These are phyloP conservation scores for Jaenimonas drosophilae DNA, from an alignment of 208 protist genomes.

Conservation along the genomic window DNA sequence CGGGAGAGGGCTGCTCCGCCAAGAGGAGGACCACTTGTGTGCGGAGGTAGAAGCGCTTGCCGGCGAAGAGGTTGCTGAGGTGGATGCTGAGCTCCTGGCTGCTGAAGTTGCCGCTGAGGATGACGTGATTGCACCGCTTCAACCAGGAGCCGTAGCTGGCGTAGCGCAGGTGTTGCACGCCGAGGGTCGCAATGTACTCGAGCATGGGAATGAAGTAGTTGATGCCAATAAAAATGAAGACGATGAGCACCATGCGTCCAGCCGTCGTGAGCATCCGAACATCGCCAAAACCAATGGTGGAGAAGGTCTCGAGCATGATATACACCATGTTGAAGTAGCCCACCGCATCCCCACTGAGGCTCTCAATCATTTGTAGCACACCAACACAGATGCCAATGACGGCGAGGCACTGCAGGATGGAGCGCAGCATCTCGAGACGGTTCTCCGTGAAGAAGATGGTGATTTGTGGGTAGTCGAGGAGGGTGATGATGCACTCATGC, in stretches of 20 bases:
- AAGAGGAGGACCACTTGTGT: conserved; percentile 56
- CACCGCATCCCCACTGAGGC: conserved; percentile 32
- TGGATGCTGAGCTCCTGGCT: conserved; percentile 57
- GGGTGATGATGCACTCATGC: conserved; percentile 36
- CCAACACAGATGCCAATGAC: conserved; percentile 62
- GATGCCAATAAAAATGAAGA: conserved; percentile 57
- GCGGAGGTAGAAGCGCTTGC: conserved; percentile 67
- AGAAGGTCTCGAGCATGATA: conserved; percentile 57
- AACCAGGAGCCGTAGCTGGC: conserved; percentile 23
- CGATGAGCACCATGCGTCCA: conserved; percentile 52
- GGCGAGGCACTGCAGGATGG: conserved; percentile 42
- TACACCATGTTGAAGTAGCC: conserved; percentile 57
- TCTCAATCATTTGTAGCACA: conserved; percentile 66
- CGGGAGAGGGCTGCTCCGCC: conserved; percentile 35
- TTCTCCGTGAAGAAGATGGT: conserved; percentile 42
- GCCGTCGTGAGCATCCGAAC: conserved; percentile 26
- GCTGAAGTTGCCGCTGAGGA: conserved; percentile 61
- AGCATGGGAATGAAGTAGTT: conserved; percentile 72
- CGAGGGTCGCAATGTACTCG: conserved; percentile 28
- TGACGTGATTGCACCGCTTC: conserved; percentile 35
- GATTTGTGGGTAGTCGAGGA: conserved; percentile 65
- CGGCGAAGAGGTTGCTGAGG: conserved; percentile 61
- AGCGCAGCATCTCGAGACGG: conserved; percentile 48
- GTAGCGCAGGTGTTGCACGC: conserved; percentile 31
- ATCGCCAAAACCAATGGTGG: conserved; percentile 76